These are phyloP conservation scores for Fragaria nilgerrensis DNA, from an alignment of 306 rosid genomes.

Conservation along the genomic window DNA sequence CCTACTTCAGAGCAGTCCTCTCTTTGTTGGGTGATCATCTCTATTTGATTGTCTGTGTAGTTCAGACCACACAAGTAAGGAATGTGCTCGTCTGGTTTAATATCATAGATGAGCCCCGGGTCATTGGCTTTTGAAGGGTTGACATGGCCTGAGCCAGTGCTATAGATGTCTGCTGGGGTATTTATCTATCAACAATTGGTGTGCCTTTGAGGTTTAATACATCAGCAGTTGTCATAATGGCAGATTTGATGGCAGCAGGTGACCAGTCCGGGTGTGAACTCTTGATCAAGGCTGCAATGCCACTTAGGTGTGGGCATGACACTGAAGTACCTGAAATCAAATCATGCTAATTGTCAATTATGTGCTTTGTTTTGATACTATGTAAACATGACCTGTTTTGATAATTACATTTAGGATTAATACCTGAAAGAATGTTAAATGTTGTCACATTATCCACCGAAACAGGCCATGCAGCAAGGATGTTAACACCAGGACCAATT, in stretches of 20 bases:
- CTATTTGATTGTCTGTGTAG: slow-evolving; percentile 33
- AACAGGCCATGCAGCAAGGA: slow-evolving; percentile 6
- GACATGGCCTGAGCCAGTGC: slow-evolving; percentile 48
- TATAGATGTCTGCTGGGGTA: slow-evolving; percentile 26
- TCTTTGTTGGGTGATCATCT: slow-evolving; percentile 11
- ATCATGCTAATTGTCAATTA: not conserved
- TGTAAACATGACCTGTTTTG: too few relatives aligned
- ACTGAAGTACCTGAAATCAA: too few relatives aligned
- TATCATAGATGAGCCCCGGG: slow-evolving; percentile 54
- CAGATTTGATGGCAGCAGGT: too few relatives aligned
- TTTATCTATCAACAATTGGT: not conserved
- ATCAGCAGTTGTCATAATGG: too few relatives aligned
- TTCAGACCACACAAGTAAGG: slow-evolving; percentile 47
- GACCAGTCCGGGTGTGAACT: too few relatives aligned
- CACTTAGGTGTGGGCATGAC: too few relatives aligned
- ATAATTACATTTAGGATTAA: not conserved
- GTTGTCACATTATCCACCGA: not conserved
- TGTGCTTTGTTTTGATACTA: too few relatives aligned
- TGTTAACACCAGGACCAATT: slow-evolving; percentile 52
- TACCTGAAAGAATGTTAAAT: not conserved
- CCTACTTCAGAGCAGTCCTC: too few relatives aligned
- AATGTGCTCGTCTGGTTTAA: slow-evolving; percentile 11
- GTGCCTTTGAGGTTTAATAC: not conserved
- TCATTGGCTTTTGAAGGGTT: slow-evolving; percentile 43
- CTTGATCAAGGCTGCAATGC: too few relatives aligned